Evolutionary conservation across 108 stramenopile genomes (phyloP).

Genomic region (Cyclotella atomus): DNA sequence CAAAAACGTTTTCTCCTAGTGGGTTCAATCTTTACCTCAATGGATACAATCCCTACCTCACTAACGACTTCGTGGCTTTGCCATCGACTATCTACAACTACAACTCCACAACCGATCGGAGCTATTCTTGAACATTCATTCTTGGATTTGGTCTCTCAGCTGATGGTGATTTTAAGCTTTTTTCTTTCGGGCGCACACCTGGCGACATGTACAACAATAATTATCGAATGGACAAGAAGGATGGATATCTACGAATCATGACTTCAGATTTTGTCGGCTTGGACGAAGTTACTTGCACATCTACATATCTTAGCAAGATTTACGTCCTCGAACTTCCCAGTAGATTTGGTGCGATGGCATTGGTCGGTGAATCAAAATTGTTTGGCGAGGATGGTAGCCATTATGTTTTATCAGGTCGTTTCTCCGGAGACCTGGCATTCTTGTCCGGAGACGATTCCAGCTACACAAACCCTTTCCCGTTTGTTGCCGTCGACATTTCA

Average conservation of each 20-base stretch:
- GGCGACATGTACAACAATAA: not conserved
- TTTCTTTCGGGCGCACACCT: not conserved
- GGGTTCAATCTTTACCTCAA: no score
- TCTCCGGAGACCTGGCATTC: constrained; percentile 11
- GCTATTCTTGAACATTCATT: not conserved
- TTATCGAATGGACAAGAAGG: constrained; percentile 6
- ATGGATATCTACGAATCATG: not conserved
- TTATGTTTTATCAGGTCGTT: not conserved
- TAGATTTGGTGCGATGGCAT: not conserved
- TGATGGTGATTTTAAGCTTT: not conserved
- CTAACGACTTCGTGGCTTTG: constrained; percentile 17
- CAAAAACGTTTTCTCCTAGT: constrained; percentile 13
- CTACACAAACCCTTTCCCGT: no score
- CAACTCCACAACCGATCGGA: not conserved
- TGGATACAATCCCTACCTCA: no score
- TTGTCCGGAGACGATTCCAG: not conserved
- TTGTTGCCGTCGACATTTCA: no score
- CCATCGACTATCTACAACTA: not conserved
- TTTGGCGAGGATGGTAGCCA: not conserved
- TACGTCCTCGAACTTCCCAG: constrained; percentile 11
- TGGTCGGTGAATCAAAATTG: constrained; percentile 14
- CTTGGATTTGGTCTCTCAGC: constrained; percentile 11
- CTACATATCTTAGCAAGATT: not conserved
- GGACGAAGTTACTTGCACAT: no score
- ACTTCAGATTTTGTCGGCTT: not conserved